Evolutionary conservation across 495 filamentous ascomycete species (phyloP).

Genomic region (Penicillium cataractarum): DNA sequence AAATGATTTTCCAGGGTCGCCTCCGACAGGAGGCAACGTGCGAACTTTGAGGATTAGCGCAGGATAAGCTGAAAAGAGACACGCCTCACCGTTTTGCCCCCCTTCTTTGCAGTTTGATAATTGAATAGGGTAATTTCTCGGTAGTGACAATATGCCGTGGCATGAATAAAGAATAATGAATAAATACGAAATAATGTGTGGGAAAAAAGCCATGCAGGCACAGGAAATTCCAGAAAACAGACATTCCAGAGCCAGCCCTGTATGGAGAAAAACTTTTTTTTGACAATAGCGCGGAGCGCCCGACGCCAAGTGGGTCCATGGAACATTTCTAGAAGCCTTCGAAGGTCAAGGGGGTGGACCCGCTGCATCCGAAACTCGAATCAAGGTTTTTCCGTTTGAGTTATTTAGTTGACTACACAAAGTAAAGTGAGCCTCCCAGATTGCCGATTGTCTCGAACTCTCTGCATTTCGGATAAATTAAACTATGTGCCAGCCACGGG

Average conservation of each 20-base stretch:
- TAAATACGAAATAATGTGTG: neutral
- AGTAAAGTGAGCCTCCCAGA: neutral
- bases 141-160: conserved; percentile 13
- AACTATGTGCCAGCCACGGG: neutral
- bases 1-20: neutral
- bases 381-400: neutral
- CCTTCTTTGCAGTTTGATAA: neutral
- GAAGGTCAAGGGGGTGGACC: too few relatives aligned
- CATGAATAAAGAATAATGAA: neutral
- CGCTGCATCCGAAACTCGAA: conserved; percentile 2
- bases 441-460: neutral
- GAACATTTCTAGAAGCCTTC: conserved; percentile 2
- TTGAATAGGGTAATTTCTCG: neutral
- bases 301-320: neutral
- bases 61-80: neutral
- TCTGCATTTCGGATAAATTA: neutral
- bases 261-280: neutral
- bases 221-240: neutral
- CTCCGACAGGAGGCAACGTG: neutral
- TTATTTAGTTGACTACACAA: neutral
- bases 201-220: neutral
- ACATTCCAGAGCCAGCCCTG: conserved; percentile 1
- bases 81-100: conserved; percentile 2
- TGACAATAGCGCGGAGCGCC: neutral
- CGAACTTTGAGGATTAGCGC: neutral